Conservation (phyloP, 352 stramenopile species). For the Phytophthora aleatoria region DNA sequence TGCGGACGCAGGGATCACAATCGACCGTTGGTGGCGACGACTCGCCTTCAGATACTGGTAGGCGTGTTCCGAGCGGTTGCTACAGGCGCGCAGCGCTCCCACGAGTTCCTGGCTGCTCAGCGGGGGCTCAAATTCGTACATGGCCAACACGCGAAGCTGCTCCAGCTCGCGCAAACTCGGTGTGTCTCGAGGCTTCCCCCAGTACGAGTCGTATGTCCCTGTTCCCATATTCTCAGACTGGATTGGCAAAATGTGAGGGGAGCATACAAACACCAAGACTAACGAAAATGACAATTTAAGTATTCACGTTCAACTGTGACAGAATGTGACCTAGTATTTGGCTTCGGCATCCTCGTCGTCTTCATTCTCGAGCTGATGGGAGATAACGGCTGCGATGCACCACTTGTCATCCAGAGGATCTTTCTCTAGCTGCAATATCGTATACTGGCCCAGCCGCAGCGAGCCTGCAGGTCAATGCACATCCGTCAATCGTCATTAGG, state of each 20-base stretch:
- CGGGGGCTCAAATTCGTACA: constrained; percentile 64
- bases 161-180: constrained; percentile 55
- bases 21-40: constrained; percentile 20
- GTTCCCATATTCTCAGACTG: constrained; percentile 20
- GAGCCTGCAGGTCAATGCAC: constrained; percentile 43
- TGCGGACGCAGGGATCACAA: constrained; percentile 14
- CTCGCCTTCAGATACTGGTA: constrained; percentile 56
- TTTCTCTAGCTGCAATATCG: constrained; percentile 72
- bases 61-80: constrained; percentile 53
- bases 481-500: constrained; percentile 8
- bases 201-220: constrained; percentile 13
- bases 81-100: constrained; percentile 43
- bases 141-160: constrained; percentile 59
- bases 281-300: constrained; percentile 11
- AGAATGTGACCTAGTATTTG: constrained; percentile 11
- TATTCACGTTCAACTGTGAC: constrained; percentile 11
- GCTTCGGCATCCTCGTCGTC: constrained; percentile 20
- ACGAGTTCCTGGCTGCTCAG: constrained; percentile 52
- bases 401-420: constrained; percentile 52
- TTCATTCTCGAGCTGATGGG: constrained; percentile 44
- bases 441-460: constrained; percentile 72
- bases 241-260: neutral
- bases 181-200: constrained; percentile 17
- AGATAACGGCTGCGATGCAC: constrained; percentile 48
- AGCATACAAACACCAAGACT: constrained; percentile 9